Percentiles rank a stretch among this genome's conserved stretches.
These are phyloP conservation scores for Fusarium sarcochroum DNA, from an alignment of 2,329 filamentous ascomycete genomes.

Conservation along the genomic window DNA sequence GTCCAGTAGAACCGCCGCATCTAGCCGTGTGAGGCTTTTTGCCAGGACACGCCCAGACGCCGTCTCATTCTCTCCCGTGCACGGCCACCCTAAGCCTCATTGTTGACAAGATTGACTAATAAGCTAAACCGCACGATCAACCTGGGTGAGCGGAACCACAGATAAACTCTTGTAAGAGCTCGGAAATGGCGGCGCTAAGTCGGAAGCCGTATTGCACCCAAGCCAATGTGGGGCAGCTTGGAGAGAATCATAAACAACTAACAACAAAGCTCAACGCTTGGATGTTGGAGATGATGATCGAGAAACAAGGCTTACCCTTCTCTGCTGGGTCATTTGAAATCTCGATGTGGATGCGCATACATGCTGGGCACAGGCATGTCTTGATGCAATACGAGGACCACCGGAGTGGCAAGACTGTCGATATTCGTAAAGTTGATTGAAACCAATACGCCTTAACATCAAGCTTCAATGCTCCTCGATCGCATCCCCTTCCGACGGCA, in stretches of 20 bases:
- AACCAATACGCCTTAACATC: neutral
- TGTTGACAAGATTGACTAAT: conserved; percentile 14
- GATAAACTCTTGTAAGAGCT: conserved; percentile 21
- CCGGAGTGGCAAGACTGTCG: conserved; percentile 22
- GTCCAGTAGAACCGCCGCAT: conserved; percentile 29
- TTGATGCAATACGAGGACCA: conserved; percentile 24
- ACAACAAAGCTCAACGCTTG: conserved; percentile 4
- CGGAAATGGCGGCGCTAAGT: conserved; percentile 44
- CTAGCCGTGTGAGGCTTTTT: conserved; percentile 40
- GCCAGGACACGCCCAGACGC: conserved; percentile 11
- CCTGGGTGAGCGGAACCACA: conserved; percentile 10
- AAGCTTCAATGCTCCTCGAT: conserved; percentile 10
- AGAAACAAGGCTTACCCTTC: neutral
- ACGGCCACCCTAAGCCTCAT: conserved; percentile 40
- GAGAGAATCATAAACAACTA: conserved; percentile 11
- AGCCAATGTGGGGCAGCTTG: conserved; percentile 34
- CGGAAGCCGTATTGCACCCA: conserved; percentile 31
- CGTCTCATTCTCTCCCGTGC: conserved; percentile 20
- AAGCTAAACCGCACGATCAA: neutral
- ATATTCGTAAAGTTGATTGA: neutral
- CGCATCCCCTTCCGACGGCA: conserved; percentile 9
- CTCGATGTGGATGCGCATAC: conserved; percentile 25
- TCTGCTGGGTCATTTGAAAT: conserved; percentile 19
- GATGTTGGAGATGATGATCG: conserved; percentile 11
- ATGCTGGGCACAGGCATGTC: conserved; percentile 35